Conservation (phyloP, 805 yeast species). For the Kregervanrija delftensis region DNA sequence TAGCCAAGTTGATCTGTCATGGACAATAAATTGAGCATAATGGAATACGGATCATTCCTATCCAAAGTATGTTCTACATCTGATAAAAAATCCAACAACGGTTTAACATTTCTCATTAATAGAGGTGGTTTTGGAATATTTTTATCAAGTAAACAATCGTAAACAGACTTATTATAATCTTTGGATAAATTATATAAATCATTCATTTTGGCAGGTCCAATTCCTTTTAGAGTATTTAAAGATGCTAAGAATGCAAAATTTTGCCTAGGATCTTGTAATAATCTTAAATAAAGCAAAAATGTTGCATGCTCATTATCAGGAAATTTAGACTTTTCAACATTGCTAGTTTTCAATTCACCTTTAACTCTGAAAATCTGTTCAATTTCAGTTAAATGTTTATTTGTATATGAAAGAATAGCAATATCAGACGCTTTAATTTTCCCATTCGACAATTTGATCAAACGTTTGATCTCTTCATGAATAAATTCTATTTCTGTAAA, state of each 20-base stretch:
- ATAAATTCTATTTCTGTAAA: constrained; percentile 38
- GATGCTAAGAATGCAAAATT: constrained; percentile 22
- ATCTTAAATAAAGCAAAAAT: constrained; percentile 24
- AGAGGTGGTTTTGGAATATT: constrained; percentile 7
- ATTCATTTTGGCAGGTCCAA: constrained; percentile 17
- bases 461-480: constrained; percentile 35
- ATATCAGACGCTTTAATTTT: constrained; percentile 40
- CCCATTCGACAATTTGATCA: constrained; percentile 36
- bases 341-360: no score
- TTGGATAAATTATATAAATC: constrained; percentile 13
- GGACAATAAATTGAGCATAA: constrained; percentile 27
- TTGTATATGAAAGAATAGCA: constrained; percentile 46
- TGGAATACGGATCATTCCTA: constrained; percentile 28
- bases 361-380: no score
- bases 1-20: constrained; percentile 2
- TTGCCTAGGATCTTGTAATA: constrained; percentile 28
- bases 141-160: constrained; percentile 15
- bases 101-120: constrained; percentile 4
- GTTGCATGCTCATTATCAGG: no score
- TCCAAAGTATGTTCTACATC: constrained; percentile 20
- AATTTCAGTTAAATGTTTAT: constrained; percentile 38
- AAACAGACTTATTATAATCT: constrained; percentile 17
- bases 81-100: constrained; percentile 10
- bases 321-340: no score
- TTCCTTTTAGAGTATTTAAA: constrained; percentile 16